A percentile compares a stretch with the other conserved stretches of the same genome.
Evolutionary conservation across 345 rosid species (phyloP).

Genomic region (Cardamine occulta): DNA sequence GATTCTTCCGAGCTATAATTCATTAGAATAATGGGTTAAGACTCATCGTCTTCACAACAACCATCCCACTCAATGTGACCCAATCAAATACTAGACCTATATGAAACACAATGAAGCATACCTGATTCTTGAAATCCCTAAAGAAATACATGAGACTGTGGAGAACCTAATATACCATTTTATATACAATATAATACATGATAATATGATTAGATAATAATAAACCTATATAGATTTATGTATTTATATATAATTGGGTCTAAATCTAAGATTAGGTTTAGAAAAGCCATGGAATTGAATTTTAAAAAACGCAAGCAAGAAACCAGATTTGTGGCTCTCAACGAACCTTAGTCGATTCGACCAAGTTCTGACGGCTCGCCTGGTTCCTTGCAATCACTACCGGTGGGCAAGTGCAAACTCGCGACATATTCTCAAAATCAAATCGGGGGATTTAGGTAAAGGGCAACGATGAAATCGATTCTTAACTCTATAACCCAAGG

Average conservation of each 20-base stretch:
- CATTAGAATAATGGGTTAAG: slow-evolving; percentile 39
- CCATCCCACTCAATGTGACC: slow-evolving; percentile 12
- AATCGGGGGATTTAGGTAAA: slow-evolving; percentile 6
- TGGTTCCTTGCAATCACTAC: slow-evolving; percentile 46
- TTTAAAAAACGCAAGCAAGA: not conserved
- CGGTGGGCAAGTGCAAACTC: slow-evolving; percentile 24
- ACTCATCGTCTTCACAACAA: slow-evolving; percentile 8
- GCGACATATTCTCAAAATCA: slow-evolving; percentile 48
- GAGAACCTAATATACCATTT: not conserved
- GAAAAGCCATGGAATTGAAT: not conserved
- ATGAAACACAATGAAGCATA: not conserved
- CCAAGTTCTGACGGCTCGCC: slow-evolving; percentile 49
- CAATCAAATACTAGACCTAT: not conserved
- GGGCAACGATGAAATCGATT: not conserved
- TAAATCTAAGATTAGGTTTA: not conserved
- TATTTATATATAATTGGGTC: too few species aligned
- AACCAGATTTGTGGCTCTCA: slow-evolving; percentile 46
- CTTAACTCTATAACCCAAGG: not conserved
- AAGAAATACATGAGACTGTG: not conserved
- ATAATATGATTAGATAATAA: not conserved
- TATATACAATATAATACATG: not conserved
- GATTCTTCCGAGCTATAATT: slow-evolving; percentile 29
- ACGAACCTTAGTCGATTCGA: slow-evolving; percentile 71
- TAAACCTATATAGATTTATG: not conserved
- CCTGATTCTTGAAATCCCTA: not conserved